Evolutionary conservation across 495 filamentous ascomycete genomes (phyloP).

Genomic region (Hypomontagnella submonticulosa): DNA sequence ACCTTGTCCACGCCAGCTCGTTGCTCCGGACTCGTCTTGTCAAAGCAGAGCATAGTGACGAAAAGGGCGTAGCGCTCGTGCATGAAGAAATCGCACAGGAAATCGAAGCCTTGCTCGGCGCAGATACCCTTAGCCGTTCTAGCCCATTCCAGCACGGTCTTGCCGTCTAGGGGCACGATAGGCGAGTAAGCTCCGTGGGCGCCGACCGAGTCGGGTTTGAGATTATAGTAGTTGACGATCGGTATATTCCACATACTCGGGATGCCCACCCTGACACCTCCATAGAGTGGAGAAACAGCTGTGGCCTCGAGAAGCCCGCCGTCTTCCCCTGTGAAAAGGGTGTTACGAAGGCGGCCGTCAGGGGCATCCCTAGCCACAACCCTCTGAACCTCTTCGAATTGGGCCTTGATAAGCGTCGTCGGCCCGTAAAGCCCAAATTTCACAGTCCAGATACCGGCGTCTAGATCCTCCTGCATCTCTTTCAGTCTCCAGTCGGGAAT

Average conservation of each 20-base stretch:
- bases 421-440: slow-evolving; percentile 61
- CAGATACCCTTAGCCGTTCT: slow-evolving; percentile 50
- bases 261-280: slow-evolving; percentile 54
- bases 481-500: slow-evolving; percentile 58
- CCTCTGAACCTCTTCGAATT: slow-evolving; percentile 58
- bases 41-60: slow-evolving; percentile 59
- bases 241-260: slow-evolving; percentile 56
- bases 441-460: slow-evolving; percentile 58
- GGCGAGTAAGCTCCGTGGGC: slow-evolving; percentile 59
- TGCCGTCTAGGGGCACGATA: slow-evolving; percentile 54
- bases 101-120: slow-evolving; percentile 55
- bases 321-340: slow-evolving; percentile 51
- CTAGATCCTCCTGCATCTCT: slow-evolving; percentile 57
- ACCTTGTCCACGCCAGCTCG: slow-evolving; percentile 46
- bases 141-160: slow-evolving; percentile 54
- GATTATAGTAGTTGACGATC: slow-evolving; percentile 54
- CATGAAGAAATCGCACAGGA: slow-evolving; percentile 60
- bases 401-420: slow-evolving; percentile 56
- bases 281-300: slow-evolving; percentile 48
- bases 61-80: slow-evolving; percentile 55
- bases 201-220: slow-evolving; percentile 46
- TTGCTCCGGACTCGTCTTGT: slow-evolving; percentile 52
- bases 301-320: slow-evolving; percentile 54
- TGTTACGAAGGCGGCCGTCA: slow-evolving; percentile 49
- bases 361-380: slow-evolving; percentile 49